Percentiles rank a stretch among this genome's conserved stretches.
phyloP scores from a whole-genome alignment of 2,329 filamentous ascomycete species.

The Amauroascus niger region DNA sequence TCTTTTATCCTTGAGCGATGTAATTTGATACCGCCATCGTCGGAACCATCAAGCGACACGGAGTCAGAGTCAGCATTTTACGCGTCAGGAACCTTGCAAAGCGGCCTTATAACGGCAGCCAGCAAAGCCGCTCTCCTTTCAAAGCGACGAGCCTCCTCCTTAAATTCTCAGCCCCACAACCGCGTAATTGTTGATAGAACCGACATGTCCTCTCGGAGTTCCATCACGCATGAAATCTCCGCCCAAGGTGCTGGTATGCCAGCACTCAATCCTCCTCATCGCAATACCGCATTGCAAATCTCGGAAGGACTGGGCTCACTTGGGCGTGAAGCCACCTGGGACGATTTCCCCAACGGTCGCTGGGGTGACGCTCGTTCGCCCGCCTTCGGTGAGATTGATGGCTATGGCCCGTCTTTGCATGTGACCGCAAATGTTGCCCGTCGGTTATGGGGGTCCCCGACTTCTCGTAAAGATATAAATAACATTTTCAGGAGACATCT shows the following conservation, averaged over 20 bases:
- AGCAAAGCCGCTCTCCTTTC: constrained; percentile 26
- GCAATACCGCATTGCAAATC: constrained; percentile 80
- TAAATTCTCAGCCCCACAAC: constrained; percentile 79
- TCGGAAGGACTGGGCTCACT: constrained; percentile 85
- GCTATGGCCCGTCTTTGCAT: constrained; percentile 94
- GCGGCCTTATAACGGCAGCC: constrained; percentile 22
- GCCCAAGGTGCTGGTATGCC: constrained; percentile 71
- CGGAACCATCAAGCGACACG: constrained; percentile 35
- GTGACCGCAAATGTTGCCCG: constrained; percentile 78
- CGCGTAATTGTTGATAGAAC: constrained; percentile 66
- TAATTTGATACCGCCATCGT: constrained; percentile 59
- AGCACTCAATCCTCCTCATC: constrained; percentile 55
- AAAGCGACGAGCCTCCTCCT: constrained; percentile 59
- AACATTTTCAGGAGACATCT: constrained; percentile 73
- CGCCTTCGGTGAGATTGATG: constrained; percentile 92
- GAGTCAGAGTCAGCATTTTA: constrained; percentile 39
- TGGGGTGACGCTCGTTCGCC: constrained; percentile 91
- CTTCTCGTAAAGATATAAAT: constrained; percentile 60
- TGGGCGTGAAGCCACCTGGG: constrained; percentile 93
- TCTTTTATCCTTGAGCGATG: constrained; percentile 83
- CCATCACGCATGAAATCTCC: constrained; percentile 52
- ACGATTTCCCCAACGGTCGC: constrained; percentile 92
- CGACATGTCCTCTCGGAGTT: constrained; percentile 30
- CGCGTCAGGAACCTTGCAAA: constrained; percentile 20
- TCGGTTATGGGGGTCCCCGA: constrained; percentile 74